Conservation (phyloP, 2,329 filamentous ascomycete species). For the Pseudogymnoascus pannorum region DNA sequence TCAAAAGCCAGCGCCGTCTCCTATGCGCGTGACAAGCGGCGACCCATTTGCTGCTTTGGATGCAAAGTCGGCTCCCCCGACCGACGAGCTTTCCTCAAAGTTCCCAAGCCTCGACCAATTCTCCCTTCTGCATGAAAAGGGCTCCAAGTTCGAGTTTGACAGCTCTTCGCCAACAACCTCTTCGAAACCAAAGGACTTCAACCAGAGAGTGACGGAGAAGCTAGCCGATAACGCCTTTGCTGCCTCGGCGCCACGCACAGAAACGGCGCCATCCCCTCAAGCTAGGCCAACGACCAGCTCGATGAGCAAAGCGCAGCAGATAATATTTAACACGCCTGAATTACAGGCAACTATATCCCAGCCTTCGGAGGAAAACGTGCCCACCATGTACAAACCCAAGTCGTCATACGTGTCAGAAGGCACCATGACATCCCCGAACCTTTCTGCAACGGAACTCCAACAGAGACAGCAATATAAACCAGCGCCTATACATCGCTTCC, state of each 20-base stretch:
- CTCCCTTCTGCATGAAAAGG: constrained; percentile 77
- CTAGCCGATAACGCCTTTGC: constrained; percentile 77
- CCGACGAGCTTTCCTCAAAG: constrained; percentile 74
- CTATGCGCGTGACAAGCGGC: constrained; percentile 58
- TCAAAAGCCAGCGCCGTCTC: constrained; percentile 57
- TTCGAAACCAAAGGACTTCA: constrained; percentile 47
- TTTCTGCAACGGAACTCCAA: constrained; percentile 27
- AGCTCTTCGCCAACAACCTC: constrained; percentile 39
- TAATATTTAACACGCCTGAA: constrained; percentile 56
- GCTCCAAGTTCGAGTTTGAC: constrained; percentile 78
- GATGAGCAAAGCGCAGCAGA: constrained; percentile 55
- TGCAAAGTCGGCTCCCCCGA: constrained; percentile 48
- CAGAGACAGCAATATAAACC: constrained; percentile 18
- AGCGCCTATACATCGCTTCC: constrained; percentile 23
- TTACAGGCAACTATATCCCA: constrained; percentile 42
- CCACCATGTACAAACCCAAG: constrained; percentile 14
- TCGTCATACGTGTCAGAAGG: constrained; percentile 60
- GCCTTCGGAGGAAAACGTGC: constrained; percentile 24
- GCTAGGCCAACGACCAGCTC: constrained; percentile 28
- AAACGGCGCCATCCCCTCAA: constrained; percentile 11
- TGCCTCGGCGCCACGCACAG: constrained; percentile 33
- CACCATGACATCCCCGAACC: constrained; percentile 67
- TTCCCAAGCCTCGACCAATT: constrained; percentile 95
- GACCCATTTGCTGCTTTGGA: constrained; percentile 93
- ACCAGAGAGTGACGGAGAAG: constrained; percentile 63